Base-by-base conservation (phyloP, 495 filamentous ascomycete species). In the Aspergillus sclerotioniger region DNA sequence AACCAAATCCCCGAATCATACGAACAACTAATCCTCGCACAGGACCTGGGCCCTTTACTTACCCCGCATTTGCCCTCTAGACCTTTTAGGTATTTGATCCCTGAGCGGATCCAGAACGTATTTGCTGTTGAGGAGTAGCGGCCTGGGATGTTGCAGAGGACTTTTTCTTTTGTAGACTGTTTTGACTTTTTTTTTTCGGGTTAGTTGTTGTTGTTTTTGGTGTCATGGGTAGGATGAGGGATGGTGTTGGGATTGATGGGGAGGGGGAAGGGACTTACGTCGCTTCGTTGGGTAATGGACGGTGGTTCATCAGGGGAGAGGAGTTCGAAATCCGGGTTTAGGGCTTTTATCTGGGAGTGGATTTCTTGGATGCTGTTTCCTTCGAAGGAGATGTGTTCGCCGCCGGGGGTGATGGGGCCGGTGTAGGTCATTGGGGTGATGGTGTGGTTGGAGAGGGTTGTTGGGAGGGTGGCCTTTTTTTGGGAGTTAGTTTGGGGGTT, bases 141-240 rank as follows among this genome's bases (percentile, higher is more conserved):
- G 12, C 47, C 47, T 12, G 28, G 25, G 47, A 50, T 50, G 47
- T 50, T 15, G 47, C 47, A 50, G 25, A 50, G 6, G 3, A 49
- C 2, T 6, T 15, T 31, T 12, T 5, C 3, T 20, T 8, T 31
- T n/a, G 29, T 8, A n/a, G n/a, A n/a, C 16, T 46, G 43, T 17
- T 19, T 8, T 13, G 3, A 8, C 20, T 2, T 19, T 46, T 8
- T 13, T 19, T 12, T 46, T 13, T 6, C 5, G 16, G 13, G 13
- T 6, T 44, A 44, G 5, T 44, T 20, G 2, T 13, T 8, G n/a
- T 16, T 8, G n/a, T 3, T 8, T 41, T 16, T 13, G 37, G 37
- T 8, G 19, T 45, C n/a, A 1, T 45, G 16, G 9, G n/a, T n/a
- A n/a, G n/a, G n/a, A n/a, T n/a, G n/a, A n/a, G n/a, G n/a, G n/a